Evolutionary conservation across 2,329 filamentous ascomycete species (phyloP).

Genomic region (Trichoderma sp.): DNA sequence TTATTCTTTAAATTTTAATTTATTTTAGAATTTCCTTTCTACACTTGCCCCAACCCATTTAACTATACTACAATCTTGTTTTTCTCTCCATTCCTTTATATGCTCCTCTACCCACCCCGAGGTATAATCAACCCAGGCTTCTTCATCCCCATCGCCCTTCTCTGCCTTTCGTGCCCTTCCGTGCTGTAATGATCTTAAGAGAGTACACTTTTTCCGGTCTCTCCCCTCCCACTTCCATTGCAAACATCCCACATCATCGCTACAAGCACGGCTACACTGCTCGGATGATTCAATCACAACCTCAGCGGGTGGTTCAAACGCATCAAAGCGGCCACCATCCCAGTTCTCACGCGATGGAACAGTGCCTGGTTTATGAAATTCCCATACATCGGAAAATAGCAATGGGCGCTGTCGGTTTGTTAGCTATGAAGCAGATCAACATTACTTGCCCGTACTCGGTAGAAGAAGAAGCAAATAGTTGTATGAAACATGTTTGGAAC

Average conservation of each 20-base stretch:
- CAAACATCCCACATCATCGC: conserved; percentile 26
- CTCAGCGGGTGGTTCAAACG: conserved; percentile 28
- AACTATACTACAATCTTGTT: conserved; percentile 27
- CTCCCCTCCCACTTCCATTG: conserved; percentile 33
- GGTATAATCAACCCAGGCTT: conserved; percentile 29
- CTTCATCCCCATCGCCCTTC: conserved; percentile 23
- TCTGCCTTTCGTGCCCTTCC: conserved; percentile 26
- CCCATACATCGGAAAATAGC: conserved; percentile 38
- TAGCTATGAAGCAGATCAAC: neutral
- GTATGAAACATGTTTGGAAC: neutral
- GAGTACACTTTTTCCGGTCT: conserved; percentile 30
- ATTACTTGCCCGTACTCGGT: neutral
- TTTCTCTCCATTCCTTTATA: conserved; percentile 28
- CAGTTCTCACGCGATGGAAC: conserved; percentile 26
- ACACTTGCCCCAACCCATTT: conserved; percentile 33
- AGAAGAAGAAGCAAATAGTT: neutral
- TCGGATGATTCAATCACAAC: conserved; percentile 28
- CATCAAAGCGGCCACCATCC: conserved; percentile 34
- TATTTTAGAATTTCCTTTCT: neutral
- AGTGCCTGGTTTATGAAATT: conserved; percentile 36
- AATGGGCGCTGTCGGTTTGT: conserved; percentile 31
- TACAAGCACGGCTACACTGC: conserved; percentile 29
- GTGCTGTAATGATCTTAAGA: conserved; percentile 30
- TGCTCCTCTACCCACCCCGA: conserved; percentile 30
- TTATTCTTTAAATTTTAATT: neutral